These are phyloP conservation scores for Coniochaeta ligniaria DNA, from an alignment of 2,329 filamentous ascomycete species.

Conservation along the genomic window DNA sequence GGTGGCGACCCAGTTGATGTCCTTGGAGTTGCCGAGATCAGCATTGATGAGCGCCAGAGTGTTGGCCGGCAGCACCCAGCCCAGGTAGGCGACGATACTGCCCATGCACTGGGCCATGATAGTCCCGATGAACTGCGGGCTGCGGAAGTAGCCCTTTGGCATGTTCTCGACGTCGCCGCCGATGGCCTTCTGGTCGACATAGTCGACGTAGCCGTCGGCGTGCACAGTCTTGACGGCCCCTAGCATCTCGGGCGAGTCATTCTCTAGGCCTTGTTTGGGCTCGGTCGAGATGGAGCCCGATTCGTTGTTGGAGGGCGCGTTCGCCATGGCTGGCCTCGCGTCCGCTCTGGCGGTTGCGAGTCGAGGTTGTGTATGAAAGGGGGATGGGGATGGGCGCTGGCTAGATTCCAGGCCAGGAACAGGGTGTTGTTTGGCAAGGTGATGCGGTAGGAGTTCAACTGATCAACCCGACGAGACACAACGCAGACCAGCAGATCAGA, in stretches of 20 bases:
- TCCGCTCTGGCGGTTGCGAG: background rate
- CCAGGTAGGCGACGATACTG: conserved; percentile 24
- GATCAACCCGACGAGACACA: background rate
- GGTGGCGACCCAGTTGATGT: conserved; percentile 47
- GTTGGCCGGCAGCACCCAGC: conserved; percentile 27
- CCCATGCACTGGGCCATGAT: conserved; percentile 25
- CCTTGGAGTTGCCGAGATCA: conserved; percentile 21
- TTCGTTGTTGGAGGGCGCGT: background rate
- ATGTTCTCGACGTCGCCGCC: conserved; percentile 31
- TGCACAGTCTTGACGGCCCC: conserved; percentile 20
- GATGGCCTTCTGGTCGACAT: conserved; percentile 32
- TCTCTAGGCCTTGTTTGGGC: background rate
- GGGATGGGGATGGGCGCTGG: background rate
- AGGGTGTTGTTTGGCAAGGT: background rate
- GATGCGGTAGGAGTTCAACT: background rate
- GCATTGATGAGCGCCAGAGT: conserved; percentile 24
- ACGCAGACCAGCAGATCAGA: background rate
- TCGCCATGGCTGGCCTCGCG: background rate
- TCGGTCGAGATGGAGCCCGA: background rate
- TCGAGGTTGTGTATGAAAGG: background rate
- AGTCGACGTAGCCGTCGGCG: conserved; percentile 32
- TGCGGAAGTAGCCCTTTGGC: conserved; percentile 32
- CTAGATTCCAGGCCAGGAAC: background rate
- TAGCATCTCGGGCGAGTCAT: background rate
- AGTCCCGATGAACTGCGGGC: conserved; percentile 31